Evolutionary conservation across 2,329 filamentous ascomycete species (phyloP).

Genomic region (Pseudopithomyces maydicus): DNA sequence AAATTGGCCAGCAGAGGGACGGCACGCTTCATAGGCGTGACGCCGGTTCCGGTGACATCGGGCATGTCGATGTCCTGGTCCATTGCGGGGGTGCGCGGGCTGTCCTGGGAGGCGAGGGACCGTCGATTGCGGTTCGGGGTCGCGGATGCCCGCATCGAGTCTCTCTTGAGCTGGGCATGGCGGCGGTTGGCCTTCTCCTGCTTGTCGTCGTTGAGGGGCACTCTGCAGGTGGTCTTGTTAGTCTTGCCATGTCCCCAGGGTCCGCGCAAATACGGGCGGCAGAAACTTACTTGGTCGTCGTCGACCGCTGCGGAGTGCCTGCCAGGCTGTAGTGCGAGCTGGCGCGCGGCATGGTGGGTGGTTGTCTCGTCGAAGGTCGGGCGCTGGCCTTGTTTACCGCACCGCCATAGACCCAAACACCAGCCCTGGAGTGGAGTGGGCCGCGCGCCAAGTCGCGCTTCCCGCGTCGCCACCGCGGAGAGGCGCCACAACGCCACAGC

Average conservation of each 20-base stretch:
- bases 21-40: constrained; percentile 91
- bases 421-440: constrained; percentile 10
- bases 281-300: constrained; percentile 31
- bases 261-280: too few species aligned
- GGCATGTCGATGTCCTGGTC: constrained; percentile 58
- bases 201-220: constrained; percentile 94
- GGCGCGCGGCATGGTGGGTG: constrained; percentile 59
- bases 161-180: constrained; percentile 87
- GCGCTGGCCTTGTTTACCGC: constrained; percentile 15
- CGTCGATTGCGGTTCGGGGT: constrained; percentile 71
- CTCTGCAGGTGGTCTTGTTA: constrained; percentile 58
- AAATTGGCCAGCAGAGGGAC: constrained; percentile 95
- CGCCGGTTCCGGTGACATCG: constrained; percentile 70
- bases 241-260: background rate
- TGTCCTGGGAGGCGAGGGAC: constrained; percentile 58
- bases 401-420: constrained; percentile 1
- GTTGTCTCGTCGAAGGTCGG: background rate
- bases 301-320: constrained; percentile 56
- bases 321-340: constrained; percentile 50
- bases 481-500: background rate
- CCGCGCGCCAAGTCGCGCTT: constrained; percentile 8
- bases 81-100: constrained; percentile 56
- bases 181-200: constrained; percentile 89
- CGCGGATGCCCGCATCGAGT: constrained; percentile 83
- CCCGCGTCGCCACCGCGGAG: background rate